These are phyloP conservation scores for Phytopythium cucurbitacearum DNA, from an alignment of 352 stramenopile species.

Conservation along the genomic window DNA sequence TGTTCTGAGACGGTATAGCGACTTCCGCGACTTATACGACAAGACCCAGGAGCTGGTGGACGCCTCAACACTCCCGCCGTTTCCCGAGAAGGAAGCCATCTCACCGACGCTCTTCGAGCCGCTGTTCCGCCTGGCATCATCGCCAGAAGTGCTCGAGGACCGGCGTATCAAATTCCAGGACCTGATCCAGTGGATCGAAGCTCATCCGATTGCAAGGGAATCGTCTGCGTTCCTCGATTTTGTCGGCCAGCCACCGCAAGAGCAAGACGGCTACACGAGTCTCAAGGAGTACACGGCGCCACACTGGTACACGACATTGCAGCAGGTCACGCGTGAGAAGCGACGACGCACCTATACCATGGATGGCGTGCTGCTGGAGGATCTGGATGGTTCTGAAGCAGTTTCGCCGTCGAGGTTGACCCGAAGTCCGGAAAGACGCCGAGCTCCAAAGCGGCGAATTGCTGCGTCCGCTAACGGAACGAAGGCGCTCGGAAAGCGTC, in stretches of 20 bases:
- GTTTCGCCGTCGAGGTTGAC: too few relatives aligned
- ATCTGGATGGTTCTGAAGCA: too few relatives aligned
- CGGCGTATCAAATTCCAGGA: slow-evolving; percentile 46
- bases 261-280: slow-evolving; percentile 56
- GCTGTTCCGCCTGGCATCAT: slow-evolving; percentile 43
- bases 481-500: too few relatives aligned
- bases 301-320: slow-evolving; percentile 55
- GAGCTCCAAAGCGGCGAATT: too few relatives aligned
- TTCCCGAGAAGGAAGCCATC: slow-evolving; percentile 55
- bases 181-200: slow-evolving; percentile 58
- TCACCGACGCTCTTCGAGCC: slow-evolving; percentile 39
- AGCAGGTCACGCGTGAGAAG: slow-evolving; percentile 35
- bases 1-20: slow-evolving; percentile 59
- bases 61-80: slow-evolving; percentile 23
- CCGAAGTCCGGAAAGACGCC: too few relatives aligned
- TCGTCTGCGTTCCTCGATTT: slow-evolving; percentile 39
- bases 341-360: slow-evolving; percentile 11
- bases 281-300: slow-evolving; percentile 71
- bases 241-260: slow-evolving; percentile 55
- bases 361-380: too few relatives aligned
- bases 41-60: slow-evolving; percentile 21
- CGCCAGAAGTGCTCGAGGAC: slow-evolving; percentile 42
- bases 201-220: slow-evolving; percentile 32
- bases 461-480: too few relatives aligned
- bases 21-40: slow-evolving; percentile 57